Evolutionary conservation across 768 basidiomycete species (phyloP), one percentile per base, ranked within the genome.

Genomic region (Phanerodontia chrysosporium): DNA sequence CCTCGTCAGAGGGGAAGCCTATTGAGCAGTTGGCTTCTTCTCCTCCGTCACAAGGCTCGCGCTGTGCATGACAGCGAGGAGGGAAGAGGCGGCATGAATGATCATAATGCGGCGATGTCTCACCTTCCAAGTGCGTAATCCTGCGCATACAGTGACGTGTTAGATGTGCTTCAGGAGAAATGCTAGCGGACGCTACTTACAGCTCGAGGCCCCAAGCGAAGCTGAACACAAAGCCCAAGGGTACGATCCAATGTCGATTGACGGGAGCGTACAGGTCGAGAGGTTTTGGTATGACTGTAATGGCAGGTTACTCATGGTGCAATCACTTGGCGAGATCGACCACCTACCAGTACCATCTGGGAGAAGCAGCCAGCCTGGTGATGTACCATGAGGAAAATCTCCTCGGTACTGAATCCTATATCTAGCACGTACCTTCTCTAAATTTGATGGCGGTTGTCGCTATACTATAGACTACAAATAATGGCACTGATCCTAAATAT

Each of bases 101-200:
- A n/a, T n/a, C n/a, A n/a, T 18, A 18, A 7, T 45, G 16, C 44
- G 44, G 44, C n/a, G n/a, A 45, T 5, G 44, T 49, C 66, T 32
- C 64, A 84, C 89, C 89, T 84, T 93, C 90, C 28, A 92, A 80
- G 72, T 92, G 90, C 1, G 91, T 90, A 36, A 89, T 79, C 14
- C 89, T 91, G 60, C 10, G 36, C 27, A 45, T 35, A 55, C 45
- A 32, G 46, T 36, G 35, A 30, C 27, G 52, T 21, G 3, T 55
- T n/a, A 25, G 58, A 29, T 63, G 32, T 12, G 51, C 36, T 22
- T 39, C 51, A 24, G 39, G 29, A 58, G 55, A 65, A 36, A 51
- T 10, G 4, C 18, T 12, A 3, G 29, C 32, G 24, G 39, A 21
- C 16, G 30, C 7, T 29, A 70, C 87, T 63, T 66, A 92, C 90